These are phyloP conservation scores for Moniliophthora roreri DNA, from an alignment of 1,284 basidiomycete genomes.

Conservation along the genomic window DNA sequence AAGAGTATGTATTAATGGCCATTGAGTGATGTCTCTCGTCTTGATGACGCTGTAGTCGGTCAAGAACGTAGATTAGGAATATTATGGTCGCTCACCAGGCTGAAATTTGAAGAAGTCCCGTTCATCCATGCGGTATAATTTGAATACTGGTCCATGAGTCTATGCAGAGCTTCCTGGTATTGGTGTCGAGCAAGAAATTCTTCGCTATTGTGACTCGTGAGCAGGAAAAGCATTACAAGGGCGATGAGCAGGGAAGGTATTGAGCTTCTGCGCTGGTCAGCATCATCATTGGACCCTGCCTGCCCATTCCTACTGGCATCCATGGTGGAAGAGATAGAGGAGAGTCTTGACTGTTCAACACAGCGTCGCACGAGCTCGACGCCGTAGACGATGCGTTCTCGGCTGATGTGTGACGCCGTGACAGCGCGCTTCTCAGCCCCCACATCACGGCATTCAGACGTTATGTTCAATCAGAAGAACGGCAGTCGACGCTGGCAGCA, in stretches of 20 bases:
- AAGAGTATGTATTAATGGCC: slow-evolving; percentile 51
- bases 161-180: slow-evolving; percentile 60
- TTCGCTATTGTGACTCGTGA: slow-evolving; percentile 68
- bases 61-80: not conserved
- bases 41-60: slow-evolving; percentile 38
- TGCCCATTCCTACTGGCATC: slow-evolving; percentile 36
- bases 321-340: slow-evolving; percentile 19
- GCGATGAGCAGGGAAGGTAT: slow-evolving; percentile 75
- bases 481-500: slow-evolving; percentile 74
- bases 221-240: slow-evolving; percentile 71
- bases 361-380: too few relatives aligned
- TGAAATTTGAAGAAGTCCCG: slow-evolving; percentile 64
- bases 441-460: too few relatives aligned
- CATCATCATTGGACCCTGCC: slow-evolving; percentile 25
- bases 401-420: slow-evolving; percentile 3
- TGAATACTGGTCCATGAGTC: slow-evolving; percentile 55
- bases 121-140: slow-evolving; percentile 79
- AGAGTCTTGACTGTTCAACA: not conserved
- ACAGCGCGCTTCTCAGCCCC: not conserved
- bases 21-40: slow-evolving; percentile 42
- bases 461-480: slow-evolving; percentile 34
- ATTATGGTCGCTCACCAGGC: slow-evolving; percentile 49
- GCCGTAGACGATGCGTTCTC: too few relatives aligned
- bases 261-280: slow-evolving; percentile 48
- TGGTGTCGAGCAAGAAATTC: slow-evolving; percentile 60